Evolutionary conservation across 2,329 filamentous ascomycete genomes (phyloP), one percentile per base, ranked within the genome.

Genomic region (Ceratocystis ficicola): DNA sequence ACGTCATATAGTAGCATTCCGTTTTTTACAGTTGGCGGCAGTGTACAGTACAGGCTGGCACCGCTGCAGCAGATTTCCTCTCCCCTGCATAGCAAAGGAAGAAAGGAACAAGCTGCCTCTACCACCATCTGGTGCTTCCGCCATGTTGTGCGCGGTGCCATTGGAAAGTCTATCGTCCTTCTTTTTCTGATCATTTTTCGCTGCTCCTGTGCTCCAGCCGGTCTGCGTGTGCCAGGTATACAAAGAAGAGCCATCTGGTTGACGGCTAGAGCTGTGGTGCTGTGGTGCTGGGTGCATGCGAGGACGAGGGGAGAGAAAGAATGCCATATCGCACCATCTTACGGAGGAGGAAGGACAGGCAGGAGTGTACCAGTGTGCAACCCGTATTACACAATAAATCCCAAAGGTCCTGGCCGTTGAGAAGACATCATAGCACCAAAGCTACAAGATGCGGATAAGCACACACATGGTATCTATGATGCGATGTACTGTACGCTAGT

Each of bases 71-170:
- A 15, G 52, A 3, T 1, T 17, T 6, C 17, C 25, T 12, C 7
- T 32, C 28, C 52, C 52, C 52, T 59, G 52, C 52, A 59, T 36
- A 5, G 52, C 6, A 59, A 59, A 59, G 52, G 52, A 59, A 59
- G 25, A 59, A 36, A 59, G 52, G 52, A 59, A 1, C 52, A 59
- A 59, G 52, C 52, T 59, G 52, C 52, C 52, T 36, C 52, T 59
- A 59, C 52, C 52, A 59, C 52, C 3, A 30, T 30, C 25, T 59
- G 52, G 52, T 25, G 52, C 28, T 59, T 59, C 52, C 52, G 17
- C 17, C n/a, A 41, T 41, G 36, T 41, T 41, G 36, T 41, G 36
- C 36, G 36, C 12, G 15, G 52, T 57, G 25, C 28, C 52, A 59
- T 20, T 7, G 32, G 12, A 59, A 52, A 25, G 36, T 10, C 48